Percentiles rank a stretch among this genome's conserved stretches.
Evolutionary conservation across 805 yeast species (phyloP).

Genomic region (Huiozyma naganishii): DNA sequence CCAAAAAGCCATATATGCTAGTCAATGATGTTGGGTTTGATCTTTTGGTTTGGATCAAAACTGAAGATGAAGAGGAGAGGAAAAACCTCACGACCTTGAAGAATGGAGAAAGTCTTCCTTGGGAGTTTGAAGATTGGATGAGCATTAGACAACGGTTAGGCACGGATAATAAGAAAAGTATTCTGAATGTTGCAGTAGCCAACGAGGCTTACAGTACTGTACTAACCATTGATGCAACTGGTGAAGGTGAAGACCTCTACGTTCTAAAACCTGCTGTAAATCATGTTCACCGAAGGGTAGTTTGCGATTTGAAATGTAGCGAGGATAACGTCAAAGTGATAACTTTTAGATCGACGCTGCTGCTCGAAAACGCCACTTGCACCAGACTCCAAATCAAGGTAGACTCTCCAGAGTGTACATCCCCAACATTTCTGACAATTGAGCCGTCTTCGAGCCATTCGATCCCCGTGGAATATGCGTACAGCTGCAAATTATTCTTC

Average conservation of each 20-base stretch:
- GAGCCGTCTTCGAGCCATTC: conserved; percentile 50
- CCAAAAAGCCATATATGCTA: conserved; percentile 72
- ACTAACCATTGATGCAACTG: conserved; percentile 51
- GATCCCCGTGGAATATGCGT: conserved; percentile 64
- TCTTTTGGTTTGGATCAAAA: conserved; percentile 73
- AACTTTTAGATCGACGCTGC: conserved; percentile 64
- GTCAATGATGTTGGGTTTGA: conserved; percentile 78
- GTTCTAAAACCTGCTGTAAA: conserved; percentile 50
- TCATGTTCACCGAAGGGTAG: conserved; percentile 61
- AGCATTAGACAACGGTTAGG: conserved; percentile 68
- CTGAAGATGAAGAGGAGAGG: conserved; percentile 24
- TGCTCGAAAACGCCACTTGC: conserved; percentile 56
- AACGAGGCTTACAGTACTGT: conserved; percentile 47
- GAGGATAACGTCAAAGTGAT: conserved; percentile 73
- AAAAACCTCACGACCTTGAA: conserved; percentile 28
- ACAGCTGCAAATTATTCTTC: conserved; percentile 43
- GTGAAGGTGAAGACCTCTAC: conserved; percentile 76
- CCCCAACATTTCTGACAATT: conserved; percentile 31
- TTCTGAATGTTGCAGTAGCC: conserved; percentile 50
- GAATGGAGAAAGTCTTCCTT: conserved; percentile 46
- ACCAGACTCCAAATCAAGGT: conserved; percentile 40
- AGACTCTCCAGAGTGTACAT: conserved; percentile 22
- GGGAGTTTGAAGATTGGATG: conserved; percentile 96
- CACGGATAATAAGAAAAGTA: conserved; percentile 49
- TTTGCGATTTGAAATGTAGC: conserved; percentile 58